Percentiles rank a stretch among this genome's conserved stretches.
phyloP scores from a whole-genome alignment of 1,284 basidiomycete genomes.

The Marasmius sp. region DNA sequence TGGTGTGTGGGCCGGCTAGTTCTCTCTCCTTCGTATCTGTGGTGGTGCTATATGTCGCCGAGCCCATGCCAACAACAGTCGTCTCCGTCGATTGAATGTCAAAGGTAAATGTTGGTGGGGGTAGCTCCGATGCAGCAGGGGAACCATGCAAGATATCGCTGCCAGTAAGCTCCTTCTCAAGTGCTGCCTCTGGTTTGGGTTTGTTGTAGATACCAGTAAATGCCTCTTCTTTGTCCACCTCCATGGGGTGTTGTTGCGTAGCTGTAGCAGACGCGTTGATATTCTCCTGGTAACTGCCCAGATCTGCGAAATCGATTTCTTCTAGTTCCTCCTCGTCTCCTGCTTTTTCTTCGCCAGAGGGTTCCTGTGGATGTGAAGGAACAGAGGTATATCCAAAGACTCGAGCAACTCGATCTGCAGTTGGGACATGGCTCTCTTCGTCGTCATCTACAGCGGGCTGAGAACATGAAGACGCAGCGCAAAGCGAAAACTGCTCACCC shows the following conservation, averaged over 20 bases:
- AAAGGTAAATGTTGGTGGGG: too few relatives aligned
- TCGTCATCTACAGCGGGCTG: conserved; percentile 31
- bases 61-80: too few relatives aligned
- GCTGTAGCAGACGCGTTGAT: conserved; percentile 34
- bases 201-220: conserved; percentile 36
- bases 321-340: conserved; percentile 46
- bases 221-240: conserved; percentile 30
- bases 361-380: conserved; percentile 23
- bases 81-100: too few relatives aligned
- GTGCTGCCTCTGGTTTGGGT: not conserved
- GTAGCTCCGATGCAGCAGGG: too few relatives aligned
- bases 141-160: too few relatives aligned
- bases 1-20: not conserved
- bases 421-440: conserved; percentile 58
- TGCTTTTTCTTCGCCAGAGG: conserved; percentile 29
- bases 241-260: conserved; percentile 16
- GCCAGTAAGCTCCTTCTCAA: too few relatives aligned
- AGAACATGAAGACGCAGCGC: not conserved
- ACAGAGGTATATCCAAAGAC: conserved; percentile 49
- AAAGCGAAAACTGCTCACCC: conserved; percentile 33
- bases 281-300: conserved; percentile 42
- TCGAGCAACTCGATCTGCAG: conserved; percentile 58
- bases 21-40: too few relatives aligned
- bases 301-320: conserved; percentile 66
- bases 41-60: too few relatives aligned